phyloP scores from a whole-genome alignment of 495 filamentous ascomycete species.

The Penicillium roqueforti region DNA sequence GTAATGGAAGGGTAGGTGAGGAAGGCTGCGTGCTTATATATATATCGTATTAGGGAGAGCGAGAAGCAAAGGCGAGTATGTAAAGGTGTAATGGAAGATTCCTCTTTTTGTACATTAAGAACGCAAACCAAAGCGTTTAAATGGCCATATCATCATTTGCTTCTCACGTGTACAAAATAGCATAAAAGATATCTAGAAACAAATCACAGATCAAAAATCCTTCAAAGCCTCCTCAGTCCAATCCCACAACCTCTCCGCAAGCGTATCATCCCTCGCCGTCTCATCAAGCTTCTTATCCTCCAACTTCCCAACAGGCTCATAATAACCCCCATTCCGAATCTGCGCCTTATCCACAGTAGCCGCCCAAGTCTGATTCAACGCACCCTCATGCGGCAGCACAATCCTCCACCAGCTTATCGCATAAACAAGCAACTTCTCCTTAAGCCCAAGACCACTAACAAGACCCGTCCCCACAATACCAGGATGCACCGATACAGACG shows the following conservation, averaged over 20 bases:
- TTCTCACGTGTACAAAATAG: too few species aligned
- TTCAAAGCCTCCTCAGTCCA: slow-evolving; percentile 42
- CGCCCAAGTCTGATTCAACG: slow-evolving; percentile 55
- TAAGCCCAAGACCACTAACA: slow-evolving; percentile 15
- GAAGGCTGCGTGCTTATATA: too few species aligned
- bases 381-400: slow-evolving; percentile 31
- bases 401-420: slow-evolving; percentile 13
- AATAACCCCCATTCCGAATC: slow-evolving; percentile 40
- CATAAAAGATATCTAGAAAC: too few species aligned
- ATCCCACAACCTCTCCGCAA: slow-evolving; percentile 51
- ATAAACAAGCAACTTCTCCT: slow-evolving; percentile 13
- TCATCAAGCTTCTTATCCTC: slow-evolving; percentile 20
- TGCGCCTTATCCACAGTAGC: slow-evolving; percentile 29
- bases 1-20: too few species aligned
- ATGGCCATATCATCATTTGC: too few species aligned
- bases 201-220: slow-evolving; percentile 1
- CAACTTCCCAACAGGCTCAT: slow-evolving; percentile 46
- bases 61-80: too few species aligned
- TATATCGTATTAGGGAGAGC: too few species aligned
- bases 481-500: slow-evolving; percentile 41
- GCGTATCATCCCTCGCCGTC: slow-evolving; percentile 31
- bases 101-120: too few species aligned
- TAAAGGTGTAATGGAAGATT: too few species aligned
- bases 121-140: too few species aligned
- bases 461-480: slow-evolving; percentile 40